Percentiles rank a stretch among this genome's conserved stretches.
phyloP scores from a whole-genome alignment of 345 rosid genomes.

The Citrus mangshanensis region DNA sequence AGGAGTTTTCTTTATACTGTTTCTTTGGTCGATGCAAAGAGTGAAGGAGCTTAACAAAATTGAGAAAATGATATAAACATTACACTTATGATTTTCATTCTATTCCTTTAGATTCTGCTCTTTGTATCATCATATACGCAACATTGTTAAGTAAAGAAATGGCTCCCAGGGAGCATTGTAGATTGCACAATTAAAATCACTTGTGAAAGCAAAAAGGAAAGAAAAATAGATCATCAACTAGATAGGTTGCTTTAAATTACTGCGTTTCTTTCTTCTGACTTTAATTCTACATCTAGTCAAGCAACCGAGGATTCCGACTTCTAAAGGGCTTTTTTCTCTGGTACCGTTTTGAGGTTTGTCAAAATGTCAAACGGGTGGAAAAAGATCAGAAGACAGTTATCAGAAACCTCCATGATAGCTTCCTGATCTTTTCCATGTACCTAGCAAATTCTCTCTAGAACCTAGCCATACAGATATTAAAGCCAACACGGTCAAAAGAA shows the following conservation, averaged over 20 bases:
- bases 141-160: not conserved
- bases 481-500: too few relatives aligned
- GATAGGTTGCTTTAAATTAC: not conserved
- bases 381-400: too few relatives aligned
- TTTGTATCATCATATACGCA: not conserved
- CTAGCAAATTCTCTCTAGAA: too few relatives aligned
- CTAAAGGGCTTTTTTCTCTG: too few relatives aligned
- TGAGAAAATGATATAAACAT: conserved; percentile 80
- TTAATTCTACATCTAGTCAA: not conserved
- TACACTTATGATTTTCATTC: not conserved
- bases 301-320: too few relatives aligned
- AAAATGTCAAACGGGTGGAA: too few relatives aligned
- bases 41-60: conserved; percentile 79
- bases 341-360: too few relatives aligned
- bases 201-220: not conserved
- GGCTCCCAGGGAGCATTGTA: not conserved
- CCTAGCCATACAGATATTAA: too few relatives aligned
- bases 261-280: not conserved
- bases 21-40: conserved; percentile 72
- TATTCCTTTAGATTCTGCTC: too few relatives aligned
- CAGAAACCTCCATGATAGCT: too few relatives aligned
- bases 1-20: conserved; percentile 62
- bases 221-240: not conserved
- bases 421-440: too few relatives aligned
- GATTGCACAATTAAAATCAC: not conserved